Evolutionary conservation across 805 yeast species (phyloP).

Genomic region (Wickerhamomyces queroliae): DNA sequence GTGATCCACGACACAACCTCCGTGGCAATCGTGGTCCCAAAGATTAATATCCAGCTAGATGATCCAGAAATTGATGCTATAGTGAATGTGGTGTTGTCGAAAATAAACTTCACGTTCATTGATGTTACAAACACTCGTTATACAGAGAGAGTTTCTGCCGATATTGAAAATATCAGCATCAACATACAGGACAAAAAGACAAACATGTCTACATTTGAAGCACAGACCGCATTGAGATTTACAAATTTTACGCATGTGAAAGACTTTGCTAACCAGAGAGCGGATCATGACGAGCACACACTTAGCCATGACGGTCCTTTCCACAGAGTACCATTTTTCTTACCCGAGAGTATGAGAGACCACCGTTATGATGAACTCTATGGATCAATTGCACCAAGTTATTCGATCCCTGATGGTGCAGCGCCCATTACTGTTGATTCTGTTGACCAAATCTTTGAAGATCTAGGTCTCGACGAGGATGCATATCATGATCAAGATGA

Average conservation of each 20-base stretch:
- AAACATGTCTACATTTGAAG: slow-evolving; percentile 27
- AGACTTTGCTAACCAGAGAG: slow-evolving; percentile 38
- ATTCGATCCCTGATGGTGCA: slow-evolving; percentile 59
- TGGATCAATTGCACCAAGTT: slow-evolving; percentile 52
- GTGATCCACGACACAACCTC: slow-evolving; percentile 64
- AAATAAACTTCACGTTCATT: slow-evolving; percentile 39
- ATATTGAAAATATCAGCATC: slow-evolving; percentile 41
- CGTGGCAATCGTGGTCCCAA: slow-evolving; percentile 49
- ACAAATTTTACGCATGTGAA: slow-evolving; percentile 55
- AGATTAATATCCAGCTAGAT: slow-evolving; percentile 35
- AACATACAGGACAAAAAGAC: slow-evolving; percentile 21
- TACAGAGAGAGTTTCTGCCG: slow-evolving; percentile 45
- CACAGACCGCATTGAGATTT: slow-evolving; percentile 53
- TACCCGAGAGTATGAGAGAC: slow-evolving; percentile 45
- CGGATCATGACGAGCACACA: slow-evolving; percentile 60
- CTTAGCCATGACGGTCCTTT: slow-evolving; percentile 74
- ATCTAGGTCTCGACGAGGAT: slow-evolving; percentile 9
- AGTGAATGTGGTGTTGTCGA: slow-evolving; percentile 19
- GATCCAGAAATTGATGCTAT: slow-evolving; percentile 24
- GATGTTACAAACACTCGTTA: slow-evolving; percentile 70
- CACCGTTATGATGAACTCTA: slow-evolving; percentile 39
- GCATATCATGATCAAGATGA: no score
- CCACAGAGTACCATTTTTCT: slow-evolving; percentile 70
- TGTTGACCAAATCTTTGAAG: slow-evolving; percentile 26
- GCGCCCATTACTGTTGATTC: slow-evolving; percentile 51